Base-by-base conservation (phyloP, 1,284 basidiomycete genomes). In the Marasmius fiardii region DNA sequence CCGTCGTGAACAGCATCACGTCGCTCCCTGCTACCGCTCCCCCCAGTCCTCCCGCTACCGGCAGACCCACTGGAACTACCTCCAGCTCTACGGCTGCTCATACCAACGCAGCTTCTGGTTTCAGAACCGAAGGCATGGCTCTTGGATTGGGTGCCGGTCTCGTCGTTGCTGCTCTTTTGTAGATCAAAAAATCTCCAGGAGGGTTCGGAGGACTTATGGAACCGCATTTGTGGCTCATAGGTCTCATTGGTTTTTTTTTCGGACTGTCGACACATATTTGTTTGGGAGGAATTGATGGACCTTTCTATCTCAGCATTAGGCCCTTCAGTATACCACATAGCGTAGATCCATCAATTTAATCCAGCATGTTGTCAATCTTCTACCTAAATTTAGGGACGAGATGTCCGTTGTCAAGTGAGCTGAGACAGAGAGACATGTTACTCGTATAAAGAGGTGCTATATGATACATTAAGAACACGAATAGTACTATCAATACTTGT, bases 81-180 rank as follows among this genome's bases (percentile, higher is more conserved):
- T 5, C 44, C 20, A 16, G 8, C 23, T 4, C n/a, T 41, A 5
- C 39, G 39, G 5, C n/a, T 41, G 6, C 4, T 41, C n/a, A 6
- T 14, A 45, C n/a, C 23, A 45, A 23, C 26, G 23, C 18, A 21
- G 44, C 21, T 28, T 28, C 44, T 24, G 44, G 26, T 6, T 16
- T 49, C 26, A 49, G 31, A 7, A 31, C 18, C 31, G 47, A 26
- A 12, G 31, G 28, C 12, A 6, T 49, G 47, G 28, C 47, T n/a
- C 10, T 31, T 33, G 47, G 47, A 12, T 49, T 49, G 47, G 47
- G 47, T 49, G 47, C 47, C 12, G 47, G 47, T 33, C 12, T 49
- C 47, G 28, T 49, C 8, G 47, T 49, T 16, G 47, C 47, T 31
- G 47, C 47, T 33, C 26, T 49, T 31, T 26, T 49, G 23, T 49